Base-by-base conservation (phyloP, 2,329 filamentous ascomycete genomes). In the Monosporascus cannonballus region DNA sequence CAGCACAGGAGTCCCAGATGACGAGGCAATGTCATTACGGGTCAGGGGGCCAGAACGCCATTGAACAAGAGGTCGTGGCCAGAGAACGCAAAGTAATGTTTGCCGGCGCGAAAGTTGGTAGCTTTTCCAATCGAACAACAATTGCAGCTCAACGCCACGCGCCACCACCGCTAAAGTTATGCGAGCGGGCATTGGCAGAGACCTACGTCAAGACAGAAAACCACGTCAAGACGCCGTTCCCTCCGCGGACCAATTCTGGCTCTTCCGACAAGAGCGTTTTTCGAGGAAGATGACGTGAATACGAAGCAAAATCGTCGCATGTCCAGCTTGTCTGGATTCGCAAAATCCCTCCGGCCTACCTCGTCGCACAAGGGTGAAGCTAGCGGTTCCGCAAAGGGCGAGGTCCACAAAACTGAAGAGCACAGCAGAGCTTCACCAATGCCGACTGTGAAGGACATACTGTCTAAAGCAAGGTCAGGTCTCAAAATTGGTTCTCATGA, bases 161-260 rank as follows among this genome's bases (percentile, higher is more conserved):
- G 3, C 58, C 61, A 50, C 59, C 63, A 17, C 62, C 60, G 27
- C 54, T 64, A 22, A 58, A 58, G 48, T 55, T 64, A 4, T 52
- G 51, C 39, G 54, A 61, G 49, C 57, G 54, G 24, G 46, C 59
- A 22, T 39, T 58, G 9, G 56, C 51, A 24, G 54, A 59, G 3
- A 46, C 50, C 1, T 60, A 62, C 22, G 55, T 62, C 30, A 63
- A 60, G 52, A 27, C 50, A 24, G 54, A 59, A 4, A 46, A 51
- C 1, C 60, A 62, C 22, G 56, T 62, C 30, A 63, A 61, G 53
- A 62, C 63, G 47, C 61, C 62, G 18, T 63, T 60, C 46, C 59
- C 61, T 34, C 42, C 51, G 15, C 44, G 44, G 18, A 17, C 47
- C 4, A 45, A 51, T 34, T 53, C 52, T 8, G 46, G 41, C 6